phyloP scores from a whole-genome alignment of 352 stramenopile genomes.

The Phytophthora kernoviae region DNA sequence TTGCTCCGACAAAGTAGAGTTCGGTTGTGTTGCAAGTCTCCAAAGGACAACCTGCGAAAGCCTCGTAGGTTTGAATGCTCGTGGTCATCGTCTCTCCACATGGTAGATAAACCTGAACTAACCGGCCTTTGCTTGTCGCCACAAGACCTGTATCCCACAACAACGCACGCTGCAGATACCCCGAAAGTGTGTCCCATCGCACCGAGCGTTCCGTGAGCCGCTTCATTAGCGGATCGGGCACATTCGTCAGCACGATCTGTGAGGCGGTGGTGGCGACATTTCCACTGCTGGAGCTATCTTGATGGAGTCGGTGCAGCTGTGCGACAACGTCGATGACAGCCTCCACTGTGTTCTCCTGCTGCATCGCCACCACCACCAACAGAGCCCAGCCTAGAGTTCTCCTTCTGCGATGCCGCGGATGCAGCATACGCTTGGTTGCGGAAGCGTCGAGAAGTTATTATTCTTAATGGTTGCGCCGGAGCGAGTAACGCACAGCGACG shows the following conservation, averaged over 20 bases:
- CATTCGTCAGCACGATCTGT: slow-evolving; percentile 28
- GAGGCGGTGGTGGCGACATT: neutral
- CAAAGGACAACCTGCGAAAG: slow-evolving; percentile 32
- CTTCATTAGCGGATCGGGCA: slow-evolving; percentile 23
- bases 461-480: slow-evolving; percentile 16
- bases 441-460: slow-evolving; percentile 5
- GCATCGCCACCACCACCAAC: slow-evolving; percentile 11
- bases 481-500: slow-evolving; percentile 17
- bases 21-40: slow-evolving; percentile 36
- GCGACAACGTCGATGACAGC: slow-evolving; percentile 30
- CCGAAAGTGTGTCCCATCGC: slow-evolving; percentile 38
- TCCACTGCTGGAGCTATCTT: neutral
- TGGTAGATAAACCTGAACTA: slow-evolving; percentile 54
- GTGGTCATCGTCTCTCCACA: slow-evolving; percentile 54
- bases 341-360: slow-evolving; percentile 4
- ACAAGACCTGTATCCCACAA: slow-evolving; percentile 61
- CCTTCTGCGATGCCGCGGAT: slow-evolving; percentile 2
- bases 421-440: slow-evolving; percentile 11
- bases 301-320: slow-evolving; percentile 25
- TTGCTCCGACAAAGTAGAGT: slow-evolving; percentile 36
- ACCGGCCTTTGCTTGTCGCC: slow-evolving; percentile 30
- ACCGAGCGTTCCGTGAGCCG: slow-evolving; percentile 33
- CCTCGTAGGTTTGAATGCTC: slow-evolving; percentile 47
- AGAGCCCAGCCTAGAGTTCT: slow-evolving; percentile 6
- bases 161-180: slow-evolving; percentile 53